A percentile compares a stretch with the other conserved stretches of the same genome.
These are phyloP conservation scores for Vitis amurensis DNA, from an alignment of 164 flowering plant genomes.

Conservation along the genomic window DNA sequence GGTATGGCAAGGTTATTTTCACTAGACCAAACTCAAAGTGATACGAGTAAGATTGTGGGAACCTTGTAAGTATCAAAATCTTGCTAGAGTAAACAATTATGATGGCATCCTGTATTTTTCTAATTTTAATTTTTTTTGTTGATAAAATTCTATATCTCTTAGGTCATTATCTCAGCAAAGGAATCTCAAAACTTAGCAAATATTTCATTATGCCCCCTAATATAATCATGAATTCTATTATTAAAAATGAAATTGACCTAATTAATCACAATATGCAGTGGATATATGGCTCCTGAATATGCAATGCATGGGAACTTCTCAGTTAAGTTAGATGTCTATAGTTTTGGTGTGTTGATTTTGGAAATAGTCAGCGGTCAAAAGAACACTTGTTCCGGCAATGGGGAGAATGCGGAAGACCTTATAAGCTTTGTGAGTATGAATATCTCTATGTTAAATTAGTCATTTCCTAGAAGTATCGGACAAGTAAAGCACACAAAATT, in stretches of 20 bases:
- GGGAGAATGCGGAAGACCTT: constrained; percentile 23
- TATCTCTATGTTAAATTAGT: too few relatives aligned
- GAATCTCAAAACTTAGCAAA: too few relatives aligned
- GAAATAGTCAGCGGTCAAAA: constrained; percentile 46
- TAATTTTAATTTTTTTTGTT: too few relatives aligned
- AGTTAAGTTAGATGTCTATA: constrained; percentile 46
- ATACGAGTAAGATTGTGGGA: constrained; percentile 34
- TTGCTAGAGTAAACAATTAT: too few relatives aligned
- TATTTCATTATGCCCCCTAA: too few relatives aligned
- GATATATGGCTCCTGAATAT: constrained; percentile 67
- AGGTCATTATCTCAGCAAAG: too few relatives aligned
- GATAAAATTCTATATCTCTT: too few relatives aligned
- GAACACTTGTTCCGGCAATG: constrained; percentile 19
- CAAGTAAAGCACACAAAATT: too few relatives aligned
- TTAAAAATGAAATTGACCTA: too few relatives aligned
- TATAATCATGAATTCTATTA: too few relatives aligned
- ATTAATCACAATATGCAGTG: constrained; percentile 19
- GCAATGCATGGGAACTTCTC: constrained; percentile 46
- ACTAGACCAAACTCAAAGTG: constrained; percentile 31
- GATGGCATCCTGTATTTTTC: too few relatives aligned
- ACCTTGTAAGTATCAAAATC: constrained; percentile 38
- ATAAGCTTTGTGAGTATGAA: constrained; percentile 37
- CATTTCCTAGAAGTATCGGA: too few relatives aligned
- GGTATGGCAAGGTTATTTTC: constrained; percentile 45
- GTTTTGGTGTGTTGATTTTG: constrained; percentile 53